Conservation (phyloP, 495 filamentous ascomycete species). For the Aspergillus taichungensis region DNA sequence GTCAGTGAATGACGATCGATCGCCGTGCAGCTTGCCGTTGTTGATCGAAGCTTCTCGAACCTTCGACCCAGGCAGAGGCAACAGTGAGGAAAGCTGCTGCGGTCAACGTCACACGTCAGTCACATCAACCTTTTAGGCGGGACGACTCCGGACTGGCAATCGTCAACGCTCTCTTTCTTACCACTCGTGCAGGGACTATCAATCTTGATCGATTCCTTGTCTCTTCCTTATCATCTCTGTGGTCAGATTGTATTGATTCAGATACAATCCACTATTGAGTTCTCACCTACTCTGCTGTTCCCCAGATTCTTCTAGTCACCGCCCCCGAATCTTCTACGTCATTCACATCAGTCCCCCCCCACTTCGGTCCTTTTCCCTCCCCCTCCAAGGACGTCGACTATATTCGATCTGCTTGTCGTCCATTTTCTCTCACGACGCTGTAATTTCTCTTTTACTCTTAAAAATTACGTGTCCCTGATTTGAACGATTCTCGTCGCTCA, state of each 20-base stretch:
- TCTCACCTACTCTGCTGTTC: too few relatives aligned
- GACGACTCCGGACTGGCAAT: conserved; percentile 12
- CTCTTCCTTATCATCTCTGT: background rate
- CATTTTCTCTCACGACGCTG: too few relatives aligned
- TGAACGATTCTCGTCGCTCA: too few relatives aligned
- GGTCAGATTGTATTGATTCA: background rate
- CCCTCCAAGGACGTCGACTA: too few relatives aligned
- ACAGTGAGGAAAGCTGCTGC: background rate
- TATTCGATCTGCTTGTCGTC: too few relatives aligned
- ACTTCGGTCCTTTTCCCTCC: too few relatives aligned
- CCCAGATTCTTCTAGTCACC: background rate
- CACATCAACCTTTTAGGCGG: conserved; percentile 8
- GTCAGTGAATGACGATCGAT: background rate
- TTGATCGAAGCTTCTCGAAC: conserved; percentile 33
- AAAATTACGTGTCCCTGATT: too few relatives aligned
- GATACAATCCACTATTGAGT: too few relatives aligned
- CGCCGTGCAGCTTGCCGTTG: conserved; percentile 20
- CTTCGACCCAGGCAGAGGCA: conserved; percentile 18
- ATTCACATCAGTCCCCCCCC: conserved; percentile 19
- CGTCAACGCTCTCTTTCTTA: background rate
- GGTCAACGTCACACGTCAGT: conserved; percentile 24
- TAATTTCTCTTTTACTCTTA: too few relatives aligned
- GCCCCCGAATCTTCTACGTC: conserved; percentile 31
- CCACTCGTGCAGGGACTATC: background rate
- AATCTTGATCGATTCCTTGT: background rate